Percentiles rank a stretch among this genome's conserved stretches.
These are phyloP conservation scores for Calonectria pseudoturangicola DNA, from an alignment of 2,329 filamentous ascomycete species.

Conservation along the genomic window DNA sequence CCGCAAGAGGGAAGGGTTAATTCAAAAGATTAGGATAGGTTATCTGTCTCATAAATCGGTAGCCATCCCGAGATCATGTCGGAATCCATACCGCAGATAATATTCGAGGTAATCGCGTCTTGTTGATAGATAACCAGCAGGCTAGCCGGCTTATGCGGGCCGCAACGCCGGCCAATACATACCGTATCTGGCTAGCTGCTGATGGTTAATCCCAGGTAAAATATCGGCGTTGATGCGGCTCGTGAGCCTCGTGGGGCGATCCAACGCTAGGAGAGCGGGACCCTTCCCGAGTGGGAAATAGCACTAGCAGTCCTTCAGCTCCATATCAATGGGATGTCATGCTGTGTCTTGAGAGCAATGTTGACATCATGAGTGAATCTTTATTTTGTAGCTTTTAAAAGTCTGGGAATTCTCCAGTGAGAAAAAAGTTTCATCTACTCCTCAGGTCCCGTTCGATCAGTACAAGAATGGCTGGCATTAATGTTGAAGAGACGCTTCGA, in stretches of 20 bases:
- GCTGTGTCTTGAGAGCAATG: too few relatives aligned
- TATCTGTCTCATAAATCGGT: neutral
- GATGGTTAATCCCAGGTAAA: neutral
- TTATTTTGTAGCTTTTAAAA: neutral
- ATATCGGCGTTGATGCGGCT: neutral
- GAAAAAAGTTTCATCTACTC: neutral
- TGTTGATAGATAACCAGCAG: neutral
- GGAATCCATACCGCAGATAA: conserved; percentile 18
- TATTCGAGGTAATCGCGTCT: neutral
- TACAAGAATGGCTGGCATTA: neutral
- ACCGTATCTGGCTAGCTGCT: neutral
- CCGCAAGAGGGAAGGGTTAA: neutral
- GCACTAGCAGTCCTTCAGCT: too few relatives aligned
- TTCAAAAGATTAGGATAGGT: neutral
- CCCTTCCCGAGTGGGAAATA: neutral
- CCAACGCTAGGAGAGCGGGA: neutral
- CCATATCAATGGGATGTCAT: neutral
- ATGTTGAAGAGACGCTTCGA: conserved; percentile 13
- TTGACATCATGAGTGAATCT: neutral
- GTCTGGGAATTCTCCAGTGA: neutral
- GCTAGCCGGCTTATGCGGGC: neutral
- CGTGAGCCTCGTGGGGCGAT: neutral
- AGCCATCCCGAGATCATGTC: neutral
- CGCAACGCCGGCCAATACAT: neutral
- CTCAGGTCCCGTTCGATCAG: neutral